Conservation (phyloP, 495 filamentous ascomycete genomes). For the Pyronema domesticum region DNA sequence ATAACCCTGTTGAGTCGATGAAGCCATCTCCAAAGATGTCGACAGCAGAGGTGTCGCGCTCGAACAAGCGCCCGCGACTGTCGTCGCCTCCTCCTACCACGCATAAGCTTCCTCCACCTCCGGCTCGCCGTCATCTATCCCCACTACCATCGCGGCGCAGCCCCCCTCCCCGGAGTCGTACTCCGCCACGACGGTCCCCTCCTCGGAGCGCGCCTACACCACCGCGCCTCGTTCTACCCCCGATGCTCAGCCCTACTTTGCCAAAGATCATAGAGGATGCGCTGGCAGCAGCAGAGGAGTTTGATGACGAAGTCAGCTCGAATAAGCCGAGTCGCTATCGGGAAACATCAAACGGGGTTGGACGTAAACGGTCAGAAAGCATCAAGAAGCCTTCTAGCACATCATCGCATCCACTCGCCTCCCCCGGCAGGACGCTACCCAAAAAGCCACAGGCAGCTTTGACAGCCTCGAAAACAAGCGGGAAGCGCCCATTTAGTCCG, state of each 20-base stretch:
- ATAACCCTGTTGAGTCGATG: not conserved
- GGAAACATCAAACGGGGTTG: not conserved
- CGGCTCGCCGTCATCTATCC: not conserved
- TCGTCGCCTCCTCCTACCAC: not conserved
- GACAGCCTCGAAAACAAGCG: constrained; percentile 18
- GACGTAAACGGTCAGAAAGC: constrained; percentile 7
- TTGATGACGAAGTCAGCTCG: not conserved
- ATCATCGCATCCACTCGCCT: constrained; percentile 8
- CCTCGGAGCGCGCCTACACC: constrained; percentile 15
- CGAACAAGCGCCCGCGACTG: not conserved
- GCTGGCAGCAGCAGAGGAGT: constrained; percentile 11
- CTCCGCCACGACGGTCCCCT: not conserved
- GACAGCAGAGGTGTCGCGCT: not conserved
- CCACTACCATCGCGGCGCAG: not conserved
- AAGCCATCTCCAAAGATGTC: not conserved
- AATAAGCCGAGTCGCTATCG: not conserved
- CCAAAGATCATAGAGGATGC: constrained; percentile 21
- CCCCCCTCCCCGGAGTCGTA: not conserved
- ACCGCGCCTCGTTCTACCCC: constrained; percentile 15
- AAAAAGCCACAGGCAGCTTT: constrained; percentile 11
- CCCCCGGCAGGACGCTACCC: constrained; percentile 18
- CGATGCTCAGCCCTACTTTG: constrained; percentile 21
- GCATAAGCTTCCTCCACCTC: not conserved
- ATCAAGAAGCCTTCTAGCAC: constrained; percentile 11
- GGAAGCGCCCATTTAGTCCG: constrained; percentile 22